These are phyloP conservation scores for Cryptococcus sp. DNA, from an alignment of 1,284 basidiomycete species.

Conservation along the genomic window DNA sequence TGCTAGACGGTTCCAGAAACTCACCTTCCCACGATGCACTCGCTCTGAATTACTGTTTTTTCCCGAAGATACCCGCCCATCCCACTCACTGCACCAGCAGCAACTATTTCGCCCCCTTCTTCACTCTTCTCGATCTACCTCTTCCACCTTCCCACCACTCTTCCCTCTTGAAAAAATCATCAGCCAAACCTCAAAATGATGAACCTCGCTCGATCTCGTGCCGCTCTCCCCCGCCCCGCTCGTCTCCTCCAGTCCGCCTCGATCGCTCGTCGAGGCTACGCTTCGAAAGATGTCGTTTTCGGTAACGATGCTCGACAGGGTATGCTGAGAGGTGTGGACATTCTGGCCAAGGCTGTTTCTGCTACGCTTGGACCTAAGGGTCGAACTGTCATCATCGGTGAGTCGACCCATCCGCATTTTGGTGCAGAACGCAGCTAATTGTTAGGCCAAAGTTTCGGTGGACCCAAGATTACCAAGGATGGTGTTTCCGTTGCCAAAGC, in stretches of 20 bases:
- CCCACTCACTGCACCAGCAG: too few species aligned
- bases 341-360: slow-evolving; percentile 89
- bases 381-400: slow-evolving; percentile 95
- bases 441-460: slow-evolving; percentile 76
- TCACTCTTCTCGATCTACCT: too few species aligned
- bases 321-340: slow-evolving; percentile 92
- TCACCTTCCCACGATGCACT: slow-evolving; percentile 16
- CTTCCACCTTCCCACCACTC: background rate
- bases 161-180: slow-evolving; percentile 12
- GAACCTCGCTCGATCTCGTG: slow-evolving; percentile 35
- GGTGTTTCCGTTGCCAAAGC: slow-evolving; percentile 98
- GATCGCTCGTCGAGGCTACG: slow-evolving; percentile 53
- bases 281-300: slow-evolving; percentile 93
- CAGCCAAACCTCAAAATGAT: slow-evolving; percentile 15
- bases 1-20: slow-evolving; percentile 5
- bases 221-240: slow-evolving; percentile 50
- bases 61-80: too few species aligned
- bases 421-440: background rate
- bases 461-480: slow-evolving; percentile 98
- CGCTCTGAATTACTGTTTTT: too few species aligned
- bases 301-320: slow-evolving; percentile 89
- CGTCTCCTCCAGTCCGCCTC: slow-evolving; percentile 48
- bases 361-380: slow-evolving; percentile 97
- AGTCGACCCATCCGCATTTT: slow-evolving; percentile 7
- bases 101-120: too few species aligned